Base-by-base conservation (phyloP, 164 flowering plant genomes). In the Nymphaea colorata region DNA sequence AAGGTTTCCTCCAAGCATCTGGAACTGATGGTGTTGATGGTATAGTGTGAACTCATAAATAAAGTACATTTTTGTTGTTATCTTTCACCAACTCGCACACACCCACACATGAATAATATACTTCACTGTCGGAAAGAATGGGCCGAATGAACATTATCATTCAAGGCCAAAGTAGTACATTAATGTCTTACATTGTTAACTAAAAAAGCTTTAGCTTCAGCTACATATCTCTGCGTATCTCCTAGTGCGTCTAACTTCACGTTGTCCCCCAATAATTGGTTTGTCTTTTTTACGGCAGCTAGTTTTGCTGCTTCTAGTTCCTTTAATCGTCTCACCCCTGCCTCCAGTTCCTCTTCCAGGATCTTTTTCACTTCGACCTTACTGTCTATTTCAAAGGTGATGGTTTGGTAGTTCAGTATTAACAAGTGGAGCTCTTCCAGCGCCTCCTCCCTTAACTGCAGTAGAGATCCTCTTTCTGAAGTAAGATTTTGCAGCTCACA, bases 391-490 rank as follows among this genome's bases (percentile, higher is more conserved):
- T 82, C 87, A 62, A 84, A 86, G 10, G 78, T 66, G 12, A 71
- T 68, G 47, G 82, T 82, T 18, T 84, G 85, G 78, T 79, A 84
- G 59, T 85, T 96, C 6, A 83, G 11, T 53, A 90, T 75, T 83
- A 85, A 61, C 47, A 66, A 71, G 17, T 83, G 83, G 36, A 80
- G 68, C 57, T 90, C 89, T 2, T 59, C 53, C 66, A 59, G 75
- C 15, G 85, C 91, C 44, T 69, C 72, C 43, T 83, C 86, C 75
- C 64, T 71, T 44, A 84, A 68, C 64, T 85, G 90, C 51, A 68
- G 15, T 3, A 93, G 74, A 59, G 70, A 67, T 68, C 82, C 79
- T 66, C 84, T 84, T 79, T 90, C 94, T 64, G 66, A 44, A 43
- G 67, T 66, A 18, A 80, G 73, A 44, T 59, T 69, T 45, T 79